phyloP scores from a whole-genome alignment of 176 grass and related monocot genomes.

The Otatea glauca region DNA sequence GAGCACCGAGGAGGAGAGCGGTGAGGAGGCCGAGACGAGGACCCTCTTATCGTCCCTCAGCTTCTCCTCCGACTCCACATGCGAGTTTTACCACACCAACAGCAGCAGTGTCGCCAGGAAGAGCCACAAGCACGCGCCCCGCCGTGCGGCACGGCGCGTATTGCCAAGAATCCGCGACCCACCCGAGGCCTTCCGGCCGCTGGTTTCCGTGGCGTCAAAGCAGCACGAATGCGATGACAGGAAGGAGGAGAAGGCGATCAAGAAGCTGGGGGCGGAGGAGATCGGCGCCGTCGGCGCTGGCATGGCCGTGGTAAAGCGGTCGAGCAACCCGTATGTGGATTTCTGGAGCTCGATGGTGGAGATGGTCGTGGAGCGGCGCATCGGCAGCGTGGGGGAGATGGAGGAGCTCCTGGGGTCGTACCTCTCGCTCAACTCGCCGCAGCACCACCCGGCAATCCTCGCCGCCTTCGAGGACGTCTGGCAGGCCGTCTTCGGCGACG shows the following conservation, averaged over 20 bases:
- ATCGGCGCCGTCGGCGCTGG: not conserved
- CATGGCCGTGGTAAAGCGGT: constrained; percentile 77
- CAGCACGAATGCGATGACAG: not conserved
- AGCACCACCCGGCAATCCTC: constrained; percentile 78
- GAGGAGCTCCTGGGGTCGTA: constrained; percentile 79
- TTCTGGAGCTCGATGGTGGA: constrained; percentile 97
- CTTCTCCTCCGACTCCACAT: constrained; percentile 78
- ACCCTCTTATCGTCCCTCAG: constrained; percentile 82
- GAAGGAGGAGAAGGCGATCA: not conserved
- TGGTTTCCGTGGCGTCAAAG: constrained; percentile 33
- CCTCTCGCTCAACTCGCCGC: constrained; percentile 72
- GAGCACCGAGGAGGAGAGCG: constrained; percentile 48
- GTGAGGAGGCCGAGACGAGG: constrained; percentile 55
- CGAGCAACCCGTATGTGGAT: constrained; percentile 79
- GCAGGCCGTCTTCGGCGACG: constrained; percentile 69
- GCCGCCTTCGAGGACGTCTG: constrained; percentile 85
- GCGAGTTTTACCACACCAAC: constrained; percentile 60
- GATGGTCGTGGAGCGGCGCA: constrained; percentile 73
- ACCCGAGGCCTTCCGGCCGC: constrained; percentile 32
- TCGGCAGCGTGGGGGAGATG: constrained; percentile 62
- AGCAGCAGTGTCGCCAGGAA: constrained; percentile 37
- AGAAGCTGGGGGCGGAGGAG: not conserved
- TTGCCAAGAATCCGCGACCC: not conserved
- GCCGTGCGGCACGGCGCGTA: constrained; percentile 5
- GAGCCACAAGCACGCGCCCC: constrained; percentile 14